Evolutionary conservation across 2,329 filamentous ascomycete genomes (phyloP), one percentile per base, ranked within the genome.

Genomic region (Coniochaeta sp.): DNA sequence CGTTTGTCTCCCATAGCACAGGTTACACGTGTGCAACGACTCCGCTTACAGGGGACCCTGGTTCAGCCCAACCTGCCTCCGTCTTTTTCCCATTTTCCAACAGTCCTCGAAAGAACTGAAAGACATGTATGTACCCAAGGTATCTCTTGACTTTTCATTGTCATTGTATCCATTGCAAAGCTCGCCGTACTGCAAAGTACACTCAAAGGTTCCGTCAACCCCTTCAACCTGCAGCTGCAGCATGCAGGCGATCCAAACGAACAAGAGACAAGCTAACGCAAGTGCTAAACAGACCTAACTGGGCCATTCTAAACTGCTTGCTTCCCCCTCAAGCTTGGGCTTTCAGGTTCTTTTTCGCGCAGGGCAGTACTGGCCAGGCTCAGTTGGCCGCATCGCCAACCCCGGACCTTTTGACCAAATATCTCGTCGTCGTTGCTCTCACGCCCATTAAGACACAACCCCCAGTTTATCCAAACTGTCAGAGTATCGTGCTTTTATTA

Each of bases 1-100:
- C 54, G 14, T 14, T n/a, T 57, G 54, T 57, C 54, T 14, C 54
- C 56, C 34, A 44, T 43, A 44, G 55, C 56, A 31, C 56, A 44
- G 38, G 33, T 57, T 58, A 58, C 56, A 58, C 56, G 56, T 58
- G 56, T 58, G 56, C 56, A 19, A 44, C 56, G 17, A 11, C 56
- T 34, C 56, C 54, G 34, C 54, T 57, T 38, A 22, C 34, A 34
- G 26, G 38, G 38, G 38, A 26, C 36, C 56, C 34, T 44, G 34
- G 24, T 12, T 24, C 36, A 57, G 19, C 36, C 19, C 56, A 17
- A 31, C 56, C 56, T 43, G 55, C 56, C 56, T 58, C 38, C 34
- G 34, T 12, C 34, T 31, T 58, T 28, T 34, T 31, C 55, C 34
- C 36, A 56, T 12, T 34, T 57, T 17, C 28, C 28, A 14, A 22